Conservation (phyloP, 2,329 filamentous ascomycete species). For the Trichoderma semiorbis region DNA sequence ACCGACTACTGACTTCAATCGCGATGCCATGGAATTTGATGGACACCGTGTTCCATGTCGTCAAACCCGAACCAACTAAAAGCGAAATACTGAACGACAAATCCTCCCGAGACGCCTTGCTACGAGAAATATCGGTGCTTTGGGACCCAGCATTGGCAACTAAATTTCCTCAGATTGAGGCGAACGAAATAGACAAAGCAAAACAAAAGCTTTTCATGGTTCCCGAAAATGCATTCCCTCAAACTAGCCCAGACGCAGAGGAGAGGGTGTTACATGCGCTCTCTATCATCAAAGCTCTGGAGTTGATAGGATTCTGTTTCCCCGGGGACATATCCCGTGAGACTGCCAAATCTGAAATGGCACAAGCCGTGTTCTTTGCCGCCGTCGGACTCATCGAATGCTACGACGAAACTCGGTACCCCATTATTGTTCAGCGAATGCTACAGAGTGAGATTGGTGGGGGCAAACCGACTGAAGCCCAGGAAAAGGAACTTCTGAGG, state of each 20-base stretch:
- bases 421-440: background rate
- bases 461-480: background rate
- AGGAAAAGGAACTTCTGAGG: background rate
- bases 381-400: background rate
- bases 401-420: background rate
- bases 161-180: background rate
- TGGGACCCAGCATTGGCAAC: background rate
- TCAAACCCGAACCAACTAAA: background rate
- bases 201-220: background rate
- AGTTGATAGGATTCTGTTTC: constrained; percentile 4
- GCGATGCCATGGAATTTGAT: constrained; percentile 12
- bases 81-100: background rate
- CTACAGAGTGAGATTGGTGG: background rate
- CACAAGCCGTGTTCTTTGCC: constrained; percentile 12
- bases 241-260: background rate
- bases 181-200: background rate
- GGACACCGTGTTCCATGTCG: background rate
- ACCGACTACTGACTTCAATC: background rate
- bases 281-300: constrained; percentile 9
- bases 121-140: background rate
- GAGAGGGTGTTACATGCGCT: background rate
- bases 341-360: constrained; percentile 11
- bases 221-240: background rate
- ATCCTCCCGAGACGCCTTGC: background rate
- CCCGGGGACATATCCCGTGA: constrained; percentile 10